Base-by-base conservation (phyloP, 805 yeast genomes). In the Wickerhamiella spandovensis region DNA sequence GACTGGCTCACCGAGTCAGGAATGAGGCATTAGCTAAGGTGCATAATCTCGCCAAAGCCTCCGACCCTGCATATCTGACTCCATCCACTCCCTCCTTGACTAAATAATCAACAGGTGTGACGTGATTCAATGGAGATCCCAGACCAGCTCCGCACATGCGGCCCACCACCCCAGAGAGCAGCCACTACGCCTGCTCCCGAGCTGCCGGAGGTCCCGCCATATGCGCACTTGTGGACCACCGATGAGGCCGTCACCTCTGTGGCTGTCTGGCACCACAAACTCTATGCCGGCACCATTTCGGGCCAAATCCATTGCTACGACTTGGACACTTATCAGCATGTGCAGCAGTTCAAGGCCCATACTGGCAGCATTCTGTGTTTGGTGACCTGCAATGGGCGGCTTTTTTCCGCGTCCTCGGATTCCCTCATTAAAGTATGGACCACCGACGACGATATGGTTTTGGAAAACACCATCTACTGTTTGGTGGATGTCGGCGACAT, bases 251-350 rank as follows among this genome's bases (percentile, higher is more conserved):
- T 89, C 17, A 73, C 92, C 7, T 82, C 95, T 3, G 60, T 71
- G 21, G 71, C 69, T 4, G 52, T 57, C 23, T 55, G 54, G 28
- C 64, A 55, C 24, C 38, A 53, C 42, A 56, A 50, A 44, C 49
- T 90, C 4, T 84, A 85, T 62, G 92, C 95, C 50, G 98, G 98
- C 9, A 87, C 96, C 1, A 95, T 89, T 56, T 85, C 84, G 59
- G 84, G 92, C 10, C 77, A 76, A 56, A 82, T 90, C 41, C 65
- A 85, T 39, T 81, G 85, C 1, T 80, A 75, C 60, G 90, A 86
- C 58, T 67, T 84, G 49, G 65, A 64, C 5, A 79, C 84, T 0
- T 90, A 77, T 63, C 79, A 80, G 56, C 69, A 72, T 47, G 74
- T 73, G 44, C 64, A 70, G 38, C 71, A 69, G 9, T 65, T 84